Evolutionary conservation across 345 rosid genomes (phyloP), one percentile per base, ranked within the genome.

Genomic region (Zanthoxylum bungeanum): DNA sequence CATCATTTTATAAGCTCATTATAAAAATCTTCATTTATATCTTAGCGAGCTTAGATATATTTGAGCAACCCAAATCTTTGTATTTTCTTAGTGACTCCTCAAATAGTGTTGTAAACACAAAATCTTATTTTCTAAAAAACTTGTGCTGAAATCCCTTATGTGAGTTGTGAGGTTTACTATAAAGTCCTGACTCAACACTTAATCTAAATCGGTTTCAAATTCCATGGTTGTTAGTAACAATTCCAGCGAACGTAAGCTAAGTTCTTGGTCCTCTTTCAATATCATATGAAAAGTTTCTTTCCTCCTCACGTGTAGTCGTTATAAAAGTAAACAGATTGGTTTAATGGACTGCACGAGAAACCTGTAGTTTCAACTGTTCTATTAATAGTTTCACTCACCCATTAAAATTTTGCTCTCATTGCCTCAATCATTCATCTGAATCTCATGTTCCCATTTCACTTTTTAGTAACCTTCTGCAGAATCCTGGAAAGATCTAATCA

Each of bases 301-400:
- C 47, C 64, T 24, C 42, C 47, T 69, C 46, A 60, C 82, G 75
- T 81, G 91, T 85, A 85, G 81, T 40, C 83, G 57, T 69, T 77
- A 65, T 82, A 78, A 88, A 88, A 76, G 85, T 74, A 61, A 34
- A 73, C 64, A 78, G 52, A 71, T 78, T 76, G 66, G n/a, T 63
- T 81, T 49, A 73, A 77, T 77, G 68, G 51, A 47, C 71, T 56
- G 55, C 95, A 90, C 92, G 91, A 81, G 96, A 80, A 72, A 44
- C 75, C 72, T 81, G 82, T 25, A 75, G 68, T 68, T 80, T 68
- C 70, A 75, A 70, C 76, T 74, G 81, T 71, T 74, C 42, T 33
- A 14, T 37, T 47, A 22, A 74, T 78, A 64, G 70, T 78, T 77
- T 76, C 78, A 50, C 24, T 55, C 82, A 75, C 34, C 78, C 22